Evolutionary conservation across 1,284 basidiomycete species (phyloP).

Genomic region (Puccinia coronata): DNA sequence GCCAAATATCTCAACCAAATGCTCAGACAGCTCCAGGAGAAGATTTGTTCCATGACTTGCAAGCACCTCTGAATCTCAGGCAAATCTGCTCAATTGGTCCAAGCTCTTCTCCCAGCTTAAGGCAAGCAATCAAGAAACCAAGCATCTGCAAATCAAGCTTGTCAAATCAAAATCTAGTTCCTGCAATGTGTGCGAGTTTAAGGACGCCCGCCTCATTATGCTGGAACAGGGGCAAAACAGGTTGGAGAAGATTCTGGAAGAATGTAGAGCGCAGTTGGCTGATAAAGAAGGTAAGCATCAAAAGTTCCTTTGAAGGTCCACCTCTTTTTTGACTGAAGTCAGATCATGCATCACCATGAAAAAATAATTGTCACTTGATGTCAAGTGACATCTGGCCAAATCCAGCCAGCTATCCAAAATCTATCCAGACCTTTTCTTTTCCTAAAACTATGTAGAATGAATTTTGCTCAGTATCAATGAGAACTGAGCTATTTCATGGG

Average conservation of each 20-base stretch:
- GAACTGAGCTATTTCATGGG: too few relatives aligned
- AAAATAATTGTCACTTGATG: too few relatives aligned
- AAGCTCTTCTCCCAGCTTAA: slow-evolving; percentile 1
- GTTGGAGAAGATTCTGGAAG: slow-evolving; percentile 30
- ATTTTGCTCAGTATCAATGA: too few relatives aligned
- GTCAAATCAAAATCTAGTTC: not conserved
- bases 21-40: slow-evolving; percentile 64
- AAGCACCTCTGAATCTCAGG: slow-evolving; percentile 6
- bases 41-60: not conserved
- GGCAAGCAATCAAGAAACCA: not conserved
- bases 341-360: too few relatives aligned
- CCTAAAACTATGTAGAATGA: too few relatives aligned
- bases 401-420: too few relatives aligned
- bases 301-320: too few relatives aligned
- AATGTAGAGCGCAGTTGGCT: slow-evolving; percentile 50
- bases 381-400: too few relatives aligned
- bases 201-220: not conserved
- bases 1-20: slow-evolving; percentile 72
- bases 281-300: slow-evolving; percentile 48
- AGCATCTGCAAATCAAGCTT: not conserved
- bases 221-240: slow-evolving; percentile 4
- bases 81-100: not conserved
- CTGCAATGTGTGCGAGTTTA: not conserved
- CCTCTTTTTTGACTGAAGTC: not conserved
- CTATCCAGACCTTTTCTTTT: too few relatives aligned